Evolutionary conservation across 805 yeast species (phyloP).

Genomic region (Teunomyces funiuensis): DNA sequence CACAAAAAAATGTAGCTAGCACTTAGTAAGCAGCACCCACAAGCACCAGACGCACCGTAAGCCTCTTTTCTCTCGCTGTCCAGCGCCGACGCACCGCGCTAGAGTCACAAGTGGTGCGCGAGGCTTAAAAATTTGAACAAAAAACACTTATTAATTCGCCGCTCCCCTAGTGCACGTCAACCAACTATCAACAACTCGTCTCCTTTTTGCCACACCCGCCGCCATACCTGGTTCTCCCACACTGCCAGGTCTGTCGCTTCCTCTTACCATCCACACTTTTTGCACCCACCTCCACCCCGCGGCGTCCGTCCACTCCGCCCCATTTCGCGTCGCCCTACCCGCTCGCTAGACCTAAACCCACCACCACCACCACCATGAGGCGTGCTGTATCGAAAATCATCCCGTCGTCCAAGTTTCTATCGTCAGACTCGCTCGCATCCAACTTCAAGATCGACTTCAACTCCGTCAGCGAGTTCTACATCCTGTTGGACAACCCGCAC

Average conservation of each 20-base stretch:
- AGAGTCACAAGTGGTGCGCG: too few relatives aligned
- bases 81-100: background rate
- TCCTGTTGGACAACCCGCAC: conserved; percentile 73
- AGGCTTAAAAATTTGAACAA: background rate
- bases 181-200: background rate
- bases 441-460: conserved; percentile 35
- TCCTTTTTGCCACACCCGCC: background rate
- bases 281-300: too few relatives aligned
- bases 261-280: too few relatives aligned
- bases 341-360: background rate
- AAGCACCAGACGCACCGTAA: too few relatives aligned
- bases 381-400: conserved; percentile 50
- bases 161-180: conserved; percentile 4
- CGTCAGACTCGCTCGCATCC: conserved; percentile 13
- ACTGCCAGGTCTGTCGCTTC: too few relatives aligned
- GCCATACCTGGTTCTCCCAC: too few relatives aligned
- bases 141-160: background rate
- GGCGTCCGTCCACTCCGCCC: background rate
- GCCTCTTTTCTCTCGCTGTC: background rate
- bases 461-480: conserved; percentile 63
- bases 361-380: conserved; percentile 36
- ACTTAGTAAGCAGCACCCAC: too few relatives aligned
- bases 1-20: too few relatives aligned
- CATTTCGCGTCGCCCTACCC: background rate
- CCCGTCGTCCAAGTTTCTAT: conserved; percentile 20